phyloP scores from a whole-genome alignment of 2,329 filamentous ascomycete genomes.

The Cryoendolithus antarcticus region DNA sequence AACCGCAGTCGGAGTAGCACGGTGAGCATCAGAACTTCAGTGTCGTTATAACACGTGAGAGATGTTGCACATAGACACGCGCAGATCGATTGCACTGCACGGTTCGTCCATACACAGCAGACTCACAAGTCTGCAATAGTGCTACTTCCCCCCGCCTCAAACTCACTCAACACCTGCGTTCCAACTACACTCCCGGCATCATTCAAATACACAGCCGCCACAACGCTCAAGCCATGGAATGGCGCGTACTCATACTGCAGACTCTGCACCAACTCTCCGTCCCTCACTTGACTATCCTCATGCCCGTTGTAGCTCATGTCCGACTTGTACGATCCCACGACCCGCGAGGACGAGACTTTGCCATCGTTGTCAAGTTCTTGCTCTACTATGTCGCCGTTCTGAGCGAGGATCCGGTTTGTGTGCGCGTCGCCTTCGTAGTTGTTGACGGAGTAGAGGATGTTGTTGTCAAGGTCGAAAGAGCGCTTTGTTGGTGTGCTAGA shows the following conservation, averaged over 20 bases:
- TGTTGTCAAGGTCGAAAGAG: conserved; percentile 40
- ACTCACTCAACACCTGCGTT: conserved; percentile 11
- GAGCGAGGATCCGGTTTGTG: conserved; percentile 43
- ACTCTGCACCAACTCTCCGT: conserved; percentile 11
- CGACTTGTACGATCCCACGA: conserved; percentile 45
- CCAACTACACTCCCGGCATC: conserved; percentile 10
- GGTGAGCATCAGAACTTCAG: too few species aligned
- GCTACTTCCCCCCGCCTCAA: conserved; percentile 3
- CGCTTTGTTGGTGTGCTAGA: conserved; percentile 15
- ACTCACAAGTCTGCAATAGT: conserved; percentile 3
- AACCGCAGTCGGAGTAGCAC: too few species aligned
- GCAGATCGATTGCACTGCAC: too few species aligned
- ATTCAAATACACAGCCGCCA: conserved; percentile 12
- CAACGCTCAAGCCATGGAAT: conserved; percentile 13
- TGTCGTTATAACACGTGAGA: too few species aligned
- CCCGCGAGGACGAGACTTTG: conserved; percentile 31
- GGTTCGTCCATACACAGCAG: too few species aligned
- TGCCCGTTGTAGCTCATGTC: conserved; percentile 46
- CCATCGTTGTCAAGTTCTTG: conserved; percentile 40
- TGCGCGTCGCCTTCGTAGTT: conserved; percentile 40
- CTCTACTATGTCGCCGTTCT: conserved; percentile 51
- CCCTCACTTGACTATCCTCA: conserved; percentile 14
- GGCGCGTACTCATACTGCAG: conserved; percentile 16
- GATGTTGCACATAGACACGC: too few species aligned
- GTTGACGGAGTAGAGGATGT: conserved; percentile 49